A percentile compares a stretch with the other conserved stretches of the same genome.
These are phyloP conservation scores for Exophiala lecanii-corni DNA, from an alignment of 2,329 filamentous ascomycete species.

Conservation along the genomic window DNA sequence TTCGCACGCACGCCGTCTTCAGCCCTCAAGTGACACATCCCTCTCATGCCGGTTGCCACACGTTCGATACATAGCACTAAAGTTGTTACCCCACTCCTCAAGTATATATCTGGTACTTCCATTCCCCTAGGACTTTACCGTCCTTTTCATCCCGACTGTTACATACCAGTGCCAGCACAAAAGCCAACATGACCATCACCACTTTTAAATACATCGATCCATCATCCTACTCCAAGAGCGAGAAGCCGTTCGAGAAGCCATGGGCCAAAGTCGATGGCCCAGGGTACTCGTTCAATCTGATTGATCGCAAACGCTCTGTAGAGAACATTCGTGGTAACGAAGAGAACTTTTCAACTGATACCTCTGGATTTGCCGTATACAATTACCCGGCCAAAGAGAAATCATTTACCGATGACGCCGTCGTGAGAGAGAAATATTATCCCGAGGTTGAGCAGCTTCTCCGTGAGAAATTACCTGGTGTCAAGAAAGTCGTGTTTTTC, in stretches of 20 bases:
- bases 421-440: slow-evolving; percentile 57
- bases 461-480: slow-evolving; percentile 48
- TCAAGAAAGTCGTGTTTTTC: slow-evolving; percentile 63
- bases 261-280: slow-evolving; percentile 63
- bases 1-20: too few species aligned
- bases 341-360: slow-evolving; percentile 52
- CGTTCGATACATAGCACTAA: too few species aligned
- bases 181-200: neutral
- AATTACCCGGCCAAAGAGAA: slow-evolving; percentile 50
- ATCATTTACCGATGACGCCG: slow-evolving; percentile 51
- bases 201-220: slow-evolving; percentile 51
- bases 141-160: too few species aligned
- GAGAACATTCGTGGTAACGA: slow-evolving; percentile 52
- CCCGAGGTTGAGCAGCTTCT: slow-evolving; percentile 57
- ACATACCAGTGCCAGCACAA: too few species aligned
- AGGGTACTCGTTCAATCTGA: slow-evolving; percentile 50
- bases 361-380: slow-evolving; percentile 55
- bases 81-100: too few species aligned
- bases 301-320: slow-evolving; percentile 46
- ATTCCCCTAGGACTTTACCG: too few species aligned
- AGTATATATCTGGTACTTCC: too few species aligned
- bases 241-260: slow-evolving; percentile 43
- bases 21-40: too few species aligned
- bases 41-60: too few species aligned
- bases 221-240: slow-evolving; percentile 40